Percentiles rank a stretch among this genome's conserved stretches.
phyloP scores from a whole-genome alignment of 306 rosid species.

The Fragaria vesca region DNA sequence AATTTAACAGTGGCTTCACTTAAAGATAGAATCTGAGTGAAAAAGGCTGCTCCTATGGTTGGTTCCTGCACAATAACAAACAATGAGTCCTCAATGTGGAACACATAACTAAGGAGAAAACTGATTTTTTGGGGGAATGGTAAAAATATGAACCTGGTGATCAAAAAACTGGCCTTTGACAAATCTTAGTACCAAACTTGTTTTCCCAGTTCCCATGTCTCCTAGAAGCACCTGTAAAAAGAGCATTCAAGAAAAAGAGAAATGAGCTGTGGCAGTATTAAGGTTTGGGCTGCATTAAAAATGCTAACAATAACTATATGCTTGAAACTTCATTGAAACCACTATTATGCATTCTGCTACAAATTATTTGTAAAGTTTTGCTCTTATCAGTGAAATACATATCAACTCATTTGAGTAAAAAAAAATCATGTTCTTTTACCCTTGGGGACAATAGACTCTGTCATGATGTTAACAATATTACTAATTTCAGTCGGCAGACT shows the following conservation, averaged over 20 bases:
- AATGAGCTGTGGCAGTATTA: neutral
- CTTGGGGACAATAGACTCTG: neutral
- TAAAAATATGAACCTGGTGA: constrained; percentile 51
- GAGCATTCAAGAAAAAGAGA: neutral
- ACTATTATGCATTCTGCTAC: neutral
- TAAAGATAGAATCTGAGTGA: constrained; percentile 76
- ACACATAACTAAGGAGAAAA: neutral
- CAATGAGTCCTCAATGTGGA: constrained; percentile 12
- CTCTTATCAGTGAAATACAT: neutral
- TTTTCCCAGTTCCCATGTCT: constrained; percentile 60
- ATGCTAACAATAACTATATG: neutral
- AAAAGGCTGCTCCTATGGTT: constrained; percentile 91
- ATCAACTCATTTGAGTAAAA: neutral
- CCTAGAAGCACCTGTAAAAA: constrained; percentile 46
- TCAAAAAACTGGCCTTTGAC: constrained; percentile 73
- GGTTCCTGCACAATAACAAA: constrained; percentile 58
- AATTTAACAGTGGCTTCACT: constrained; percentile 85
- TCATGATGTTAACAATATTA: neutral
- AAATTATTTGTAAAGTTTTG: neutral
- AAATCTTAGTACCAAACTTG: constrained; percentile 75
- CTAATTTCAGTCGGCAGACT: neutral
- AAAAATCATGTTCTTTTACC: neutral
- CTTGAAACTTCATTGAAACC: neutral
- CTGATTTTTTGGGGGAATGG: neutral
- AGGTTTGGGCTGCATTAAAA: neutral